These are phyloP conservation scores for Centrapalus pauciflorus DNA, from an alignment of 129 eudicot genomes.

Conservation along the genomic window DNA sequence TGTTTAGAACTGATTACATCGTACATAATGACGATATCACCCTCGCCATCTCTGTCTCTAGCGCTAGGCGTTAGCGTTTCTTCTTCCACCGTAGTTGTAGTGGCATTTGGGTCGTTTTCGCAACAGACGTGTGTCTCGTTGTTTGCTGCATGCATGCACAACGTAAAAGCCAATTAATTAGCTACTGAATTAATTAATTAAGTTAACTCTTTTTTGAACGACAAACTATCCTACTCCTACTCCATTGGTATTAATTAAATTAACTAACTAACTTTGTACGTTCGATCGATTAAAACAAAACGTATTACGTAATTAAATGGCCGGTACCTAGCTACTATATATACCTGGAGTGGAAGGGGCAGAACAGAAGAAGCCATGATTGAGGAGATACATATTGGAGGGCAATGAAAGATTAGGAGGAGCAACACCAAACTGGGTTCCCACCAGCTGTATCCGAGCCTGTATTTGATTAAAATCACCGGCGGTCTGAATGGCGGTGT, in stretches of 20 bases:
- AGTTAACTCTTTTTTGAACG: too few relatives aligned
- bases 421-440: constrained; percentile 57
- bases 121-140: constrained; percentile 49
- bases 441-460: constrained; percentile 49
- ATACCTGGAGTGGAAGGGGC: constrained; percentile 32
- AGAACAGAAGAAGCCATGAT: constrained; percentile 60
- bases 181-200: too few relatives aligned
- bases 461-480: constrained; percentile 56
- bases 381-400: constrained; percentile 36
- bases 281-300: too few relatives aligned
- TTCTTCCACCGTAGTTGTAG: constrained; percentile 4
- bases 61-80: too few relatives aligned
- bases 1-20: constrained; percentile 47
- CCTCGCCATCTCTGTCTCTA: too few relatives aligned
- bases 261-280: too few relatives aligned
- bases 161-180: too few relatives aligned
- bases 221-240: too few relatives aligned
- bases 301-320: too few relatives aligned
- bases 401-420: constrained; percentile 42
- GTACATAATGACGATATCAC: constrained; percentile 56
- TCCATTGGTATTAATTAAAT: too few relatives aligned
- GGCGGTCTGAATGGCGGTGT: constrained; percentile 59
- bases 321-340: too few relatives aligned
- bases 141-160: constrained; percentile 38
- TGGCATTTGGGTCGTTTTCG: constrained; percentile 35